Conservation (phyloP, 73 alveolate genomes). For the Paramecium octaurelia region DNA sequence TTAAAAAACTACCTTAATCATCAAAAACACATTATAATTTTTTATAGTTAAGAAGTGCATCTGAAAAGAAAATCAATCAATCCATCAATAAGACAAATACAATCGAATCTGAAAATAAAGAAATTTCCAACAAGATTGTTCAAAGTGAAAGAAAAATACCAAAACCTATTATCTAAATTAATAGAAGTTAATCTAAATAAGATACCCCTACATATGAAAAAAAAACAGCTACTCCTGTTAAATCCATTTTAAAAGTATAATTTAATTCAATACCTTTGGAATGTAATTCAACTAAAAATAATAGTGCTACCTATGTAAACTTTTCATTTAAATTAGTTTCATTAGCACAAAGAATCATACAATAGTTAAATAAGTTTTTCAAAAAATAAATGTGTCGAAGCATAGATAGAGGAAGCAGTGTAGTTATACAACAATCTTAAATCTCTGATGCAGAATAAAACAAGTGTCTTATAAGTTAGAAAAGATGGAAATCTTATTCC, state of each 20-base stretch:
- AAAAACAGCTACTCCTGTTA: background rate
- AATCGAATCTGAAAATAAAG: background rate
- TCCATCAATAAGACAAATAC: slow-evolving; percentile 28
- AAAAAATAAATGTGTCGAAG: slow-evolving; percentile 39
- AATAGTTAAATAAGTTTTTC: slow-evolving; percentile 31
- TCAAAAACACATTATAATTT: background rate
- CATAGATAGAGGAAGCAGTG: slow-evolving; percentile 36
- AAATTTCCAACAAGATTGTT: background rate
- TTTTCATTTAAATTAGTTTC: background rate
- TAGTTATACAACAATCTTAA: slow-evolving; percentile 18
- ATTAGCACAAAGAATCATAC: slow-evolving; percentile 41
- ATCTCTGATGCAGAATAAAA: background rate
- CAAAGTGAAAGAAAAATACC: slow-evolving; percentile 43
- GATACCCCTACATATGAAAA: slow-evolving; percentile 20
- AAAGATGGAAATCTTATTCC: slow-evolving; percentile 28
- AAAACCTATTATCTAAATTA: slow-evolving; percentile 7
- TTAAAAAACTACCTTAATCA: background rate
- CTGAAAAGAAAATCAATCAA: slow-evolving; percentile 2
- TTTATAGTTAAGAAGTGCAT: slow-evolving; percentile 24
- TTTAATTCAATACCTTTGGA: background rate
- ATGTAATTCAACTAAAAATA: background rate
- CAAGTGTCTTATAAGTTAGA: slow-evolving; percentile 1
- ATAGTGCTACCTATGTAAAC: background rate
- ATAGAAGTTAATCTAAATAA: slow-evolving; percentile 42
- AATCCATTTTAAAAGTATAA: slow-evolving; percentile 18